phyloP scores from a whole-genome alignment of 345 rosid genomes.

The Populus deltoides region DNA sequence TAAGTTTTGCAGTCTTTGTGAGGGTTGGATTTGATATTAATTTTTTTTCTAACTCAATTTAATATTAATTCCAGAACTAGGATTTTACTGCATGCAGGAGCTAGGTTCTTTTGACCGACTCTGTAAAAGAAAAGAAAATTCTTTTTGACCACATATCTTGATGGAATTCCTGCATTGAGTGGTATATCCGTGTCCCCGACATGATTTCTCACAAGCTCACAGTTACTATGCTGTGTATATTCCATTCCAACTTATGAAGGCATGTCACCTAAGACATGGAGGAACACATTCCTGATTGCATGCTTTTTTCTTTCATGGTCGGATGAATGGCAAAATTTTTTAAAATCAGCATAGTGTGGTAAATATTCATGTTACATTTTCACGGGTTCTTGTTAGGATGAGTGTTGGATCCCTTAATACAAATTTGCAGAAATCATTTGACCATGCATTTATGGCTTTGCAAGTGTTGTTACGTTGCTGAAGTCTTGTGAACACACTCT shows the following conservation, averaged over 20 bases:
- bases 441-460: not conserved
- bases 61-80: no score
- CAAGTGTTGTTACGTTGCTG: not conserved
- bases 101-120: not conserved
- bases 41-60: no score
- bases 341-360: not conserved
- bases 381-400: not conserved
- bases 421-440: not conserved
- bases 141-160: not conserved
- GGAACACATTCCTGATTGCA: not conserved
- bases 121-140: not conserved
- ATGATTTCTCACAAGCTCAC: not conserved
- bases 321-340: not conserved
- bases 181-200: not conserved
- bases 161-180: not conserved
- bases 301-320: not conserved
- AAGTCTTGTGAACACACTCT: not conserved
- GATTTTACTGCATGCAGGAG: not conserved
- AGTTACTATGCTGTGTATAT: not conserved
- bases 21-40: not conserved
- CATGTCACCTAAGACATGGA: not conserved
- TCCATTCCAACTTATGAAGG: not conserved
- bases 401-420: not conserved
- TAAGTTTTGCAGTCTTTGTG: not conserved
- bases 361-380: no score